Base-by-base conservation (phyloP, 2,329 filamentous ascomycete species). In the Penicillium glabrum region DNA sequence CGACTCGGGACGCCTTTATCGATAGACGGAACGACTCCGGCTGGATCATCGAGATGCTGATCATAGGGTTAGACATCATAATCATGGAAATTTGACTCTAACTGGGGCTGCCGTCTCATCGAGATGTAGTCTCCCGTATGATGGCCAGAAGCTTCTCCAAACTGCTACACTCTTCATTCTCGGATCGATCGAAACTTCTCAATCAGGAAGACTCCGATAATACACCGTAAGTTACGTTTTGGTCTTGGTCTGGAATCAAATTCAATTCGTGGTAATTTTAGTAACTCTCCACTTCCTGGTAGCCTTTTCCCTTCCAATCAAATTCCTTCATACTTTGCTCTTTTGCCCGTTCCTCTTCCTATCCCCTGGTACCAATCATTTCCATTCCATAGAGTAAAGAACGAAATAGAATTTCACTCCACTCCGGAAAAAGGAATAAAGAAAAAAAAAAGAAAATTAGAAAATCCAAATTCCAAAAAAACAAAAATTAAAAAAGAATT, bases 11-110 rank as follows among this genome's bases (percentile, higher is more conserved):
- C 50, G 26, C 43, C 49, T 41, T 53, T 58, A 60, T 60, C 60
- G 56, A 62, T 58, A 58, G 54, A 52, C 52, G 59, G 61, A 59
- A 61, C 47, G 43, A 49, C 58, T 61, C 61, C 61, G 61, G 59
- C 61, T 63, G 57, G 61, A 55, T 31, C 24, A 41, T 46, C 23
- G n/a, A 16, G 39, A 14, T 46, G 14, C 41, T 33, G 31, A 24
- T 50, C 29, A 24, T 13, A 21, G n/a, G 35, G 3, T 6, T 10
- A 5, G 10, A 10, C 35, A 39, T 19, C 35, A 19, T 9, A 19
- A 39, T 19, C 35, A 9, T 19, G 11, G 35, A 39, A 19, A 19
- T 3, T 3, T 7, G n/a, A 8, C n/a, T 39, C n/a, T 5, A n/a
- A 10, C 19, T 19, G 31, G 13, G 31, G 31, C 31, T 33, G 31